Evolutionary conservation across 2,329 filamentous ascomycete genomes (phyloP), one percentile per base, ranked within the genome.

Genomic region (Berkeleyomyces rouxiae): DNA sequence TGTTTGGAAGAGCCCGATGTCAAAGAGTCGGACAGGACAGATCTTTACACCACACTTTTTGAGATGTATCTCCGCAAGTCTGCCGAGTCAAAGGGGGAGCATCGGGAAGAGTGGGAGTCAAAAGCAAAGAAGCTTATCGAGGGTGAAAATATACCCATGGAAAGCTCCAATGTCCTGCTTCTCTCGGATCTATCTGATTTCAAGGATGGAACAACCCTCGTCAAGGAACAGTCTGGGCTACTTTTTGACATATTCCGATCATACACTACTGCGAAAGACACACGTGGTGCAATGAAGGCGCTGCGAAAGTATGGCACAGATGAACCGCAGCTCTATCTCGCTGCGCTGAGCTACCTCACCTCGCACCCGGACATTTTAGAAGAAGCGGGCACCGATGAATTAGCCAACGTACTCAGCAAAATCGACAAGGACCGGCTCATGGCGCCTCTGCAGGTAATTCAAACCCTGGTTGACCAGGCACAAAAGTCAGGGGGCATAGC

Each of bases 31-130:
- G 88, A 96, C 70, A 87, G 84, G 66, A 82, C 86, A 1, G 95
- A 99, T 71, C 79, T 99, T 13, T 93, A 93, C 70, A 97, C 92
- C 0, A 96, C 95, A 0, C 73, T 99, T 11, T 97, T 99, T 70
- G 95, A 99, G 72, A 97, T 99, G 87, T 99, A 97, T 70, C 77
- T 99, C 7, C 88, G 95, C 72, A 93, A 90, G 68, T 88, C 92
- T 31, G 87, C 84, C 64, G 82, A 85, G 64, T 86, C 86, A 69
- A 88, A 85, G 69, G 85, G 85, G 7, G 77, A 78, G 57, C 74
- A 90, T 66, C 84, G 86, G 66, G 82, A 87, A 68, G 82, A 86
- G 66, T 99, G 93, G 92, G 90, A 96, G 70, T 79, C 79, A 51
- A 96, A 95, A 71, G 93, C 93, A 0, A 96, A 93, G 75, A 85